Base-by-base conservation (phyloP, 441 rosid genomes). In the Populus hybrid region DNA sequence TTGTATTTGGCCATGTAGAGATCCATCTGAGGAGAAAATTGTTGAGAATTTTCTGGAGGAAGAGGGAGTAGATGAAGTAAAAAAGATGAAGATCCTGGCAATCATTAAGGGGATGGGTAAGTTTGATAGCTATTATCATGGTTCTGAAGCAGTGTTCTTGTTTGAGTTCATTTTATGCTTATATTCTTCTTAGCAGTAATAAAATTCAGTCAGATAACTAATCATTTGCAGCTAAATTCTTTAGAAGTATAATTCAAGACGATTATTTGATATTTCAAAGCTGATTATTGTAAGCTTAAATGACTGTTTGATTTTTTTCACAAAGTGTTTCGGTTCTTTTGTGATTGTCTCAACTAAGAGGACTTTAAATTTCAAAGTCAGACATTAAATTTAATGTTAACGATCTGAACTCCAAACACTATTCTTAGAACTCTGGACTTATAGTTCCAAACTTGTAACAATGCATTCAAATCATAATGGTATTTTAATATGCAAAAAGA, bases 91-190 rank as follows among this genome's bases (percentile, higher is more conserved):
- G 83, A 91, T 94, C 78, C 81, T 89, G 35, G 80, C 54, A 59
- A 88, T 92, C 87, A 86, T 92, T 73, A 86, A 86, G 77, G 91
- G 90, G 78, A 91, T 94, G 97, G 98, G 95, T 91, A 73, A 78
- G 88, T 78, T 78, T 11, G 21, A 73, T 50, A 42, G 38, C 10
- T 28, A 3, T 59, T 64, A 6, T 38, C 3, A 6, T 77, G 21
- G 50, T 57, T 67, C n/a, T 24, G 46, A 42, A 63, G 24, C 21
- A 28, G 6, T 28, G 32, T 34, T 42, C 35, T 77, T 20, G 8
- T 54, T 28, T 74, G 63, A 24, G 18, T 77, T 71, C 66, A 36
- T 8, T 74, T 80, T 38, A 24, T 74, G 16, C 32, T 63, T 79
- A 36, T 67, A 9, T 35, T 64, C 63, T 73, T 63, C 30, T 26